These are phyloP conservation scores for Candida ascalaphidarum DNA, from an alignment of 805 yeast genomes.

Conservation along the genomic window DNA sequence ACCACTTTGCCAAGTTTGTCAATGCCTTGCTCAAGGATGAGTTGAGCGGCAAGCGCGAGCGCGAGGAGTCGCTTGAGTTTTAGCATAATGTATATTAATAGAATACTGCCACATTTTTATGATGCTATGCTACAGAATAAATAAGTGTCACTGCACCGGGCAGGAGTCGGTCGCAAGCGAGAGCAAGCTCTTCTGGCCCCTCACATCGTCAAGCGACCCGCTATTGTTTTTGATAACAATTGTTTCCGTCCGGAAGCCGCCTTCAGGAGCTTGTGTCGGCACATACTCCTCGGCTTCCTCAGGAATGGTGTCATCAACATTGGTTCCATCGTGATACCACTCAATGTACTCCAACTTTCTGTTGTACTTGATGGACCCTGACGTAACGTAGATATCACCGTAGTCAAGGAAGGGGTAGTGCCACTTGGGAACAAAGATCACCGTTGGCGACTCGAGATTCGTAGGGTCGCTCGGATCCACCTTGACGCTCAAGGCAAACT, in stretches of 20 bases:
- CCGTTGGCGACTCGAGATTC: conserved; percentile 34
- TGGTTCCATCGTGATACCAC: conserved; percentile 59
- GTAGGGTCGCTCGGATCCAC: conserved; percentile 6
- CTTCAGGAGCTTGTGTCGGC: conserved; percentile 5
- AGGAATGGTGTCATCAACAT: conserved; percentile 8
- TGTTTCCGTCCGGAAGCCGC: conserved; percentile 14
- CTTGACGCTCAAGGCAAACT: conserved; percentile 41
- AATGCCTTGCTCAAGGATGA: conserved; percentile 50
- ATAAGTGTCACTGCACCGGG: too few species aligned
- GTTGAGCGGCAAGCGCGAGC: conserved; percentile 22
- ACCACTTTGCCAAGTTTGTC: conserved; percentile 58
- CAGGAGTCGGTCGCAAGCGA: conserved; percentile 1
- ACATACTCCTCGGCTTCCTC: conserved; percentile 5
- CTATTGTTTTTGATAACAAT: conserved; percentile 29
- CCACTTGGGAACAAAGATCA: conserved; percentile 61
- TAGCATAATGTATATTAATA: not conserved
- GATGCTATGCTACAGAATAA: too few species aligned
- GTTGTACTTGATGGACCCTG: conserved; percentile 51
- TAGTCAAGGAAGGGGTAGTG: conserved; percentile 51
- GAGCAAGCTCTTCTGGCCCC: conserved; percentile 1
- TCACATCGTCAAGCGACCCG: conserved; percentile 21
- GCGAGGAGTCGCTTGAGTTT: conserved; percentile 23
- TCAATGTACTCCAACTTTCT: conserved; percentile 46
- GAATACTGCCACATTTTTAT: not conserved
- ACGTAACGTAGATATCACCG: conserved; percentile 40